Evolutionary conservation across 257 asterid species (phyloP).

Genomic region (Ophiorrhiza pumila): DNA sequence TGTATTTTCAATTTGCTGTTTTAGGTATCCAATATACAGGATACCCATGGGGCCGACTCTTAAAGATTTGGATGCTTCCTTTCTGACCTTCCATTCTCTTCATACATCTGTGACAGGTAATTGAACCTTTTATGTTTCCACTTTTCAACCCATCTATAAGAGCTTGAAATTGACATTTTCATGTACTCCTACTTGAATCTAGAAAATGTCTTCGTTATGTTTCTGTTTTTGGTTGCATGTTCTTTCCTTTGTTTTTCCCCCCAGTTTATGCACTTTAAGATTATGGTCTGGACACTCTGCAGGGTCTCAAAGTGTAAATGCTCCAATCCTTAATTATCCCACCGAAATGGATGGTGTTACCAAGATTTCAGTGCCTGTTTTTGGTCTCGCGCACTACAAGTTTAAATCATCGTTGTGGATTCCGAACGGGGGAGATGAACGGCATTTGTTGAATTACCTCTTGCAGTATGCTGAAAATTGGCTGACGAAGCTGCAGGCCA

Average conservation of each 20-base stretch:
- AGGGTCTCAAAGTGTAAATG: constrained; percentile 51
- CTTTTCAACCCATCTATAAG: background rate
- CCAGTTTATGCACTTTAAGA: constrained; percentile 2
- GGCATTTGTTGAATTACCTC: constrained; percentile 49
- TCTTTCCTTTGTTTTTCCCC: background rate
- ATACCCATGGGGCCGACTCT: constrained; percentile 92
- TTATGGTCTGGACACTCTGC: constrained; percentile 17
- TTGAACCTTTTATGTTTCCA: background rate
- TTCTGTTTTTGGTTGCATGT: background rate
- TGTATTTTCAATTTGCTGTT: constrained; percentile 7
- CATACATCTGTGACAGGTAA: constrained; percentile 72
- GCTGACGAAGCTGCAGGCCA: constrained; percentile 53
- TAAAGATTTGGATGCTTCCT: constrained; percentile 85
- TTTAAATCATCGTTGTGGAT: constrained; percentile 75
- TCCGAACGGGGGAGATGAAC: constrained; percentile 46
- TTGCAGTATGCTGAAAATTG: constrained; percentile 68
- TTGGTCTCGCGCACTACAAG: constrained; percentile 83
- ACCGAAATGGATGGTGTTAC: constrained; percentile 48
- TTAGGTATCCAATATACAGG: constrained; percentile 96
- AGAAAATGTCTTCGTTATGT: background rate
- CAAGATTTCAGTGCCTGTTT: constrained; percentile 62
- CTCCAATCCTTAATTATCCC: constrained; percentile 45
- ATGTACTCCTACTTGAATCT: background rate
- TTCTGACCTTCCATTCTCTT: constrained; percentile 89
- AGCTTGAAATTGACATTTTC: background rate